These are phyloP conservation scores for Syzygium syzygioides DNA, from an alignment of 441 rosid species.

Conservation along the genomic window DNA sequence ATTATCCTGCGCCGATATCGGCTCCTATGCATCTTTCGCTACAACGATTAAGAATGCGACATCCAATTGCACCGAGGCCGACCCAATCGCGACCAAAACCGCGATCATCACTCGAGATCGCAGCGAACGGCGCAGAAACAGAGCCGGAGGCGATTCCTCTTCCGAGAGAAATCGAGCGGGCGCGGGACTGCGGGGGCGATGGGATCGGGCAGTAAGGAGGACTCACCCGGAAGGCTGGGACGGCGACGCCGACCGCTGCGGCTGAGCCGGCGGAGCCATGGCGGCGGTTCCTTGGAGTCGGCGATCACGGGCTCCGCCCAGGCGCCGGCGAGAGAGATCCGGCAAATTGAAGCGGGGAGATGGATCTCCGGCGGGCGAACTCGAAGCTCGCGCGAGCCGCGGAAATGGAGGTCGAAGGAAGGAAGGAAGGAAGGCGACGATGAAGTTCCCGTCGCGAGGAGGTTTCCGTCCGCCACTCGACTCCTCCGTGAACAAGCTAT, in stretches of 20 bases:
- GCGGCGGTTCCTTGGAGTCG: neutral
- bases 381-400: neutral
- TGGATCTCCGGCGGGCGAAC: neutral
- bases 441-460: neutral
- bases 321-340: neutral
- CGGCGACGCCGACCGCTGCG: slow-evolving; percentile 77
- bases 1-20: neutral
- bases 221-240: slow-evolving; percentile 95
- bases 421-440: neutral
- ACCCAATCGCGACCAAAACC: neutral
- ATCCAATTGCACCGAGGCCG: neutral
- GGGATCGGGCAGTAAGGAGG: neutral
- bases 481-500: neutral
- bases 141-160: neutral
- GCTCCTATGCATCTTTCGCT: neutral
- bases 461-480: neutral
- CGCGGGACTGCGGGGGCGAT: neutral
- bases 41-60: neutral
- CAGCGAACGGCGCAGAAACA: neutral
- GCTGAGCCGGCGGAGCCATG: slow-evolving; percentile 83
- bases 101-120: neutral
- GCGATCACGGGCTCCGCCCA: neutral
- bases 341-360: neutral
- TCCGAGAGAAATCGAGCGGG: neutral
- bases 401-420: neutral